Base-by-base conservation (phyloP, 805 yeast species). In the Barnettozyma sp. region DNA sequence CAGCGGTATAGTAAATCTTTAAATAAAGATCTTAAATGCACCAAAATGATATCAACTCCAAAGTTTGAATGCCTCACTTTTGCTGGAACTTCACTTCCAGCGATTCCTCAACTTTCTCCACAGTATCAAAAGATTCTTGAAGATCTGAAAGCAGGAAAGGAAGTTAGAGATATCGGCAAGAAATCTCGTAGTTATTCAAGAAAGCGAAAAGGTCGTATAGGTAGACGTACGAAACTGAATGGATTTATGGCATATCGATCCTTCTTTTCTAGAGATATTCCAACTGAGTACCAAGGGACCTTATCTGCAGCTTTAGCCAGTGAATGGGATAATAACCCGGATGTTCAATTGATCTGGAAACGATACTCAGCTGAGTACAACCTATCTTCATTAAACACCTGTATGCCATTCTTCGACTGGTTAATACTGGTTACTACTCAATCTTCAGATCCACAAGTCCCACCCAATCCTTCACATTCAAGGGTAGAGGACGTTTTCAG, bases 241-340 rank as follows among this genome's bases (percentile, higher is more conserved):
- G 59, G 56, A 2, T 58, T 59, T 34, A 46, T 59, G 26, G 64
- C 62, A 1, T 59, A 50, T 35, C 38, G 64, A 16, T 39, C 58
- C 1, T 59, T 49, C 34, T 55, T 57, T 34, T 45, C 59, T n/a
- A 46, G 49, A 31, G 39, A 43, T 8, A 49, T 58, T 6, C 23
- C 42, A 2, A 42, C 48, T 1, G 50, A 41, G 2, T 34, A 38
- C 24, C 65, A 59, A 34, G 39, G 52, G 7, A 42, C 46, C 10
- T 37, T 59, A 3, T 60, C 65, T 1, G 26, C 37, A 6, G 25
- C 33, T 7, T 38, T 60, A 15, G 56, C 59, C 2, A 40, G 43
- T 16, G 35, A 54, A 16, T 60, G 65, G 65, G 29, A 34, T 8
- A 33, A 31, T 4, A 58, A 58, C 17, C 26, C 27, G n/a, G 41